Evolutionary conservation across 1,284 basidiomycete genomes (phyloP).

Genomic region (Irpex sp.): DNA sequence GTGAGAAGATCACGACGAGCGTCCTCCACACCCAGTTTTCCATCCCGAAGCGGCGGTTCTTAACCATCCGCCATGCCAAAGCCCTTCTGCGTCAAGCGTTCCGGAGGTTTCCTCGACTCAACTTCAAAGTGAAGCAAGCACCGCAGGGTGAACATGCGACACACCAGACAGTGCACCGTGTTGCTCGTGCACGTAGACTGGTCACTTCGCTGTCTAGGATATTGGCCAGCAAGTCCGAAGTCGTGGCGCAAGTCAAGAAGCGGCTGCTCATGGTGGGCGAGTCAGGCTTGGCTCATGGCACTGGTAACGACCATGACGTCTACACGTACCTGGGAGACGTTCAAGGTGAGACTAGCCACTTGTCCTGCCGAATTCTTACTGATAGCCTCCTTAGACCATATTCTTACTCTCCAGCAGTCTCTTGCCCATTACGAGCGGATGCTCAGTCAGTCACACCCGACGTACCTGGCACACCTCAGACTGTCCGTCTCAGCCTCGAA

Average conservation of each 20-base stretch:
- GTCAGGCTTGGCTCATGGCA: slow-evolving; percentile 36
- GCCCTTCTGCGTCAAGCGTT: not conserved
- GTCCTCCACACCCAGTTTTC: slow-evolving; percentile 10
- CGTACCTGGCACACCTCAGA: slow-evolving; percentile 78
- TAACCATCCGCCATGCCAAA: slow-evolving; percentile 7
- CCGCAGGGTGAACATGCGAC: slow-evolving; percentile 24
- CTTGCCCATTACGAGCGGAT: slow-evolving; percentile 89
- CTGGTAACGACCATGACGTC: slow-evolving; percentile 57
- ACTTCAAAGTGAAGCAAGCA: slow-evolving; percentile 14
- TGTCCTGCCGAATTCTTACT: not conserved
- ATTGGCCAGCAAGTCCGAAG: slow-evolving; percentile 80
- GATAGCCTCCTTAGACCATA: slow-evolving; percentile 65
- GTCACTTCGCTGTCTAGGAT: slow-evolving; percentile 82
- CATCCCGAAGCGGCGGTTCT: slow-evolving; percentile 5
- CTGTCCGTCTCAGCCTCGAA: slow-evolving; percentile 60
- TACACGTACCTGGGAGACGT: slow-evolving; percentile 92
- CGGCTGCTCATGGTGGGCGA: slow-evolving; percentile 45
- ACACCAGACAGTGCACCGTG: slow-evolving; percentile 56
- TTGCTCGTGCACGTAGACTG: slow-evolving; percentile 78
- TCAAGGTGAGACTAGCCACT: slow-evolving; percentile 56
- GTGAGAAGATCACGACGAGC: not conserved
- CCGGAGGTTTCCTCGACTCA: slow-evolving; percentile 5
- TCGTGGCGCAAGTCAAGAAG: slow-evolving; percentile 80
- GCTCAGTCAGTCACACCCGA: slow-evolving; percentile 84
- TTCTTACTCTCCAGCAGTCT: slow-evolving; percentile 82